Evolutionary conservation across 2,329 filamentous ascomycete genomes (phyloP), one percentile per base, ranked within the genome.

Genomic region (Verticillium longisporum): DNA sequence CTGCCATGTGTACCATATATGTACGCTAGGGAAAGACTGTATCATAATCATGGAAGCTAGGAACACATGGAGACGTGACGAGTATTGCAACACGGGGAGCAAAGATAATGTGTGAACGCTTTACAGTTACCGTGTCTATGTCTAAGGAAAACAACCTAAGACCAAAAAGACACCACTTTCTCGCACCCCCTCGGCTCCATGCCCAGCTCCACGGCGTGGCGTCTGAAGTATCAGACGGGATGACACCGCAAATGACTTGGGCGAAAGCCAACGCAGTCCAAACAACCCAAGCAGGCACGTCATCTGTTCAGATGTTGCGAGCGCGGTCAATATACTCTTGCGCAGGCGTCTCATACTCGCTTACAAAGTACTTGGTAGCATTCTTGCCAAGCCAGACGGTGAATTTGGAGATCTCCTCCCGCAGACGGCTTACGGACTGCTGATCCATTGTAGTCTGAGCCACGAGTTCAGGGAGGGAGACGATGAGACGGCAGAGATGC

Each of bases 391-490:
- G 81, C 92, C 93, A 99, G 60, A 86, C 82, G 11, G 89, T 91
- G 75, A 99, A 88, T 75, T 92, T 94, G 67, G 86, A 83, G 15
- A 99, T 83, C 73, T 99, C 95, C 69, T 97, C 92, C 13, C 92
- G 88, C 32, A 98, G 85, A 56, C 92, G 89, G 64, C 88, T 90
- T 53, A 97, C 91, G 2, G 92, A 93, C 73, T 96, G 92, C 59
- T 89, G 83, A 70, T 98, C 95, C 92, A 99, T 97, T 76, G 98
- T 98, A 59, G 95, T 99, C 73, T 99, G 95, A 4, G 93, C 93
- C 64, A 98, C 88, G 50, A 98, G 86, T 72, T 99, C 95, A 0
- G 95, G 94, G 68, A 98, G 87, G 1, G 90, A 89, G 3, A 96
- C 94, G 50, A 99, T 87, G 21, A 99, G 83, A 62, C 95, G 89